Evolutionary conservation across 768 basidiomycete genomes (phyloP).

Genomic region (Mycena vulgaris): DNA sequence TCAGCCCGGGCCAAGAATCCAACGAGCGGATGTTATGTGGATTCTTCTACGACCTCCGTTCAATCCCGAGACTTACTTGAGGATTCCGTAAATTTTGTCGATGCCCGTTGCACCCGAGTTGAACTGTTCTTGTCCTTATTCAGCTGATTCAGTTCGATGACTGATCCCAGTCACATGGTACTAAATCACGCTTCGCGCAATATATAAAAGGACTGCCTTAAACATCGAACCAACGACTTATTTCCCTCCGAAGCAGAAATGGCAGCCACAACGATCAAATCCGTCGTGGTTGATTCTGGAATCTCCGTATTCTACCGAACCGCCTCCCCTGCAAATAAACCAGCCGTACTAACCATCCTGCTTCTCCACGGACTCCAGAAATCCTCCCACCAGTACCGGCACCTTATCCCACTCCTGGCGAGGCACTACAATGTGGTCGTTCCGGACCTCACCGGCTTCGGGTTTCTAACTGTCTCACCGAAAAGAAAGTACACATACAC

Average conservation of each 20-base stretch:
- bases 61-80: too few relatives aligned
- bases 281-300: constrained; percentile 48
- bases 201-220: too few relatives aligned
- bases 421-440: constrained; percentile 59
- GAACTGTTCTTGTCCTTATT: too few relatives aligned
- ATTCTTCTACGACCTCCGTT: too few relatives aligned
- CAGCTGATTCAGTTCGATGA: too few relatives aligned
- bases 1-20: too few relatives aligned
- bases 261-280: constrained; percentile 35
- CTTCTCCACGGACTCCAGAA: constrained; percentile 67
- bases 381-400: constrained; percentile 64
- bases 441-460: constrained; percentile 68
- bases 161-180: too few relatives aligned
- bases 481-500: constrained; percentile 55
- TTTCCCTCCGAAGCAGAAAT: background rate
- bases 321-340: constrained; percentile 48
- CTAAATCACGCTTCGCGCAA: too few relatives aligned
- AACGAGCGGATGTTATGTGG: too few relatives aligned
- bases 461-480: constrained; percentile 60
- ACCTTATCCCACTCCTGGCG: constrained; percentile 61
- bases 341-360: constrained; percentile 51
- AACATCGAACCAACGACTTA: too few relatives aligned
- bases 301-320: constrained; percentile 62
- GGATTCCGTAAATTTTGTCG: too few relatives aligned
- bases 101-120: too few relatives aligned